Evolutionary conservation across 2,329 filamentous ascomycete genomes (phyloP), one percentile per base, ranked within the genome.

Genomic region (Nemania diffusa): DNA sequence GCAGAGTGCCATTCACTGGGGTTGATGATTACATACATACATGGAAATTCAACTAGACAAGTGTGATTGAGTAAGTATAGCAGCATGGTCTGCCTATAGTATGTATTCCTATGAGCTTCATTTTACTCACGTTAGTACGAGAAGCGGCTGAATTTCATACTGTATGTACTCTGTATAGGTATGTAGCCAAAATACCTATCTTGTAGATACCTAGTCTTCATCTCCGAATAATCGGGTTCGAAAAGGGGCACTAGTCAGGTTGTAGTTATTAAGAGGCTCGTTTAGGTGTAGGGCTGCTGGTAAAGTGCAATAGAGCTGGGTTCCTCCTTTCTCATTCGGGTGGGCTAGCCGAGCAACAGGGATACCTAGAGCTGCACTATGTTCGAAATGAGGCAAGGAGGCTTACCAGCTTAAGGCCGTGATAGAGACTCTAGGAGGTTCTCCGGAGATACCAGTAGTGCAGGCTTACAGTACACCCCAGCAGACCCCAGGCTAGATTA

Each of bases 361-460:
- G 59, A 46, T 55, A 3, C 53, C 53, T 55, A 26, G 34, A 22
- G 24, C 29, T 24, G 27, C 40, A 44, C 24, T 50, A n/a, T 32
- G 15, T 44, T 17, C 58, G 26, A 53, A 53, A 63, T 56, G 59
- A 63, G 56, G 59, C 15, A 62, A 58, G 53, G 55, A 64, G 64
- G 64, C 59, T 56, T 29, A 58, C 57, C 52, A 51, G 7, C 15
- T 3, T 50, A 34, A 44, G 32, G 34, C 42, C 24, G 37, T 53
- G 34, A 32, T 27, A 46, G 52, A 37, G 46, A 44, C 52, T 40
- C 55, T 20, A 34, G 46, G 48, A 52, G 34, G 22, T 32, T 24
- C 26, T 52, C 17, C 26, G 50, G 50, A 32, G 50, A 32, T 52
- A 29, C 27, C 29, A 5, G 29, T 32, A 32, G 29, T 29, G 50